Base-by-base conservation (phyloP, 1,139 yeast species). In the Trichomonascaceae sp. region DNA sequence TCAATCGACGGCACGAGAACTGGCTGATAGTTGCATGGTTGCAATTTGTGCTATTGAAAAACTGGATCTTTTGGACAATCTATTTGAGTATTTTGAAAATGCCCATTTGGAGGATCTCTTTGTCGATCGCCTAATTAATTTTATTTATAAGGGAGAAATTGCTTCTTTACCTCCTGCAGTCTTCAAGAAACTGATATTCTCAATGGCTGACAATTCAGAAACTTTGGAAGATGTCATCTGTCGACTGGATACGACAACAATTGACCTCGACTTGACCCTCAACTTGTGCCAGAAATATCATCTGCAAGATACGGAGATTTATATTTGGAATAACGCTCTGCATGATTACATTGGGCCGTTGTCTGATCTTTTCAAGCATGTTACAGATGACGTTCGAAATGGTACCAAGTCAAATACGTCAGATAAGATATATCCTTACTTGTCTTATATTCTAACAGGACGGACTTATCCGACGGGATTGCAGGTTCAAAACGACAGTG, bases 221-320 rank as follows among this genome's bases (percentile, higher is more conserved):
- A 65, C 72, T 1, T 72, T 89, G 19, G 88, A 88, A 47, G 83
- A 83, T 55, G 66, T 89, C 22, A 71, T 89, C 15, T 84, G 95
- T 61, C 70, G 81, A 10, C 68, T 89, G 22, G 89, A 88, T 62
- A 75, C 85, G 12, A 61, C 71, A 2, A 75, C 81, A n/a, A 74
- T 90, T 55, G 96, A 90, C 65, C 76, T 89, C 47, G 95, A 90
- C 67, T 68, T 84, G 32, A 81, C 93, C 0, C 74, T 87, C 27
- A 73, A 74, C 6, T 70, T 87, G 36, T 86, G 95, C 65, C 71
- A 72, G 30, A 64, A 76, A 55, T 72, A 83, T 60, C 71, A 76
- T 12, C 71, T 88, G 8, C 71, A 75, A 39, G 93, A 86, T 53
- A 79, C 87, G 36, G 70, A 80, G 50, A 76, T 82, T 0, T 88